Conservation (phyloP, 768 basidiomycete genomes). For the Termitomyces sp. region DNA sequence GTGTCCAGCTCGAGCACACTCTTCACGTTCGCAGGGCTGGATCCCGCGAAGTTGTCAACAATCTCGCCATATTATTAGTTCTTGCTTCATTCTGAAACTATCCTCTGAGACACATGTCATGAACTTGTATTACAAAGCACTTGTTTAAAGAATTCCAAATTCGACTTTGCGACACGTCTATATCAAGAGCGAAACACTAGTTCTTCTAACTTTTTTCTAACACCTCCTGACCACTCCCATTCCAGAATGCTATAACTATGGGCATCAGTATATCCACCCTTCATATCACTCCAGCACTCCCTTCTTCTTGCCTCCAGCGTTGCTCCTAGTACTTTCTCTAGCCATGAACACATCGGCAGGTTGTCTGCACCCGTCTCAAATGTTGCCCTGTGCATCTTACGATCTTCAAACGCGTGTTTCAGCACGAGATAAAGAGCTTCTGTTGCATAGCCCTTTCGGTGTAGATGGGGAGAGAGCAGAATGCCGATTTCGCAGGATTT, state of each 20-base stretch:
- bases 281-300: constrained; percentile 36
- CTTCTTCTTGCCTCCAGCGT: constrained; percentile 34
- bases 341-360: constrained; percentile 41
- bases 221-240: constrained; percentile 34
- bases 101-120: not conserved
- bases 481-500: constrained; percentile 40
- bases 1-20: too few relatives aligned
- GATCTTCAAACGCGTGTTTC: constrained; percentile 38
- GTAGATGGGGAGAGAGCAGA: constrained; percentile 31
- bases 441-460: constrained; percentile 37
- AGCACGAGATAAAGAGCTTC: constrained; percentile 40
- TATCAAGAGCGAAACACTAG: constrained; percentile 3
- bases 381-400: constrained; percentile 35
- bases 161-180: not conserved
- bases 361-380: constrained; percentile 42
- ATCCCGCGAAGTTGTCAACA: not conserved
- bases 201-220: constrained; percentile 29
- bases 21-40: too few relatives aligned
- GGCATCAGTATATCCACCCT: constrained; percentile 35
- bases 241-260: constrained; percentile 40
- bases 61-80: not conserved
- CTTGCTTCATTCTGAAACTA: too few relatives aligned
- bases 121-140: not conserved
- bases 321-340: constrained; percentile 37
- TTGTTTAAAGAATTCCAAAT: too few relatives aligned